Conservation (phyloP, 1,139 yeast genomes). For the Candida smagusa region DNA sequence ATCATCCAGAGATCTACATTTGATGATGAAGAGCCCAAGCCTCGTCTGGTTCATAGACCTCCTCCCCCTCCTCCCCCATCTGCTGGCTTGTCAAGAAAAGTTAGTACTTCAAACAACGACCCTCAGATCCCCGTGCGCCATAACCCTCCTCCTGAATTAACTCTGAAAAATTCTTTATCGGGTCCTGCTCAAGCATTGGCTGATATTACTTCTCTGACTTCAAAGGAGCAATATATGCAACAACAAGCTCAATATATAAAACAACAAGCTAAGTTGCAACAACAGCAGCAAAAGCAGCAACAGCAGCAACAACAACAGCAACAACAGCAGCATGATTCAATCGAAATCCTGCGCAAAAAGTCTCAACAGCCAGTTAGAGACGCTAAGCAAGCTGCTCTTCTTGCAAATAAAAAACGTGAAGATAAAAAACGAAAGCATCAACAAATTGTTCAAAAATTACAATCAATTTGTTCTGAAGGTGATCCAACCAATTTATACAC, state of each 20-base stretch:
- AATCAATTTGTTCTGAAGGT: slow-evolving; percentile 77
- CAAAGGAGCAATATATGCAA: slow-evolving; percentile 14
- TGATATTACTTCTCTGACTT: slow-evolving; percentile 9
- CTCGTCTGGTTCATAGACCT: slow-evolving; percentile 30
- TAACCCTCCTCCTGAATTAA: not conserved
- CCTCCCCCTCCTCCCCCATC: slow-evolving; percentile 23
- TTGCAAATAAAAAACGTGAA: slow-evolving; percentile 70
- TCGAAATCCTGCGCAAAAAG: slow-evolving; percentile 8
- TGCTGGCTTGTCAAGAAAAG: not conserved
- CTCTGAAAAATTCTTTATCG: slow-evolving; percentile 4
- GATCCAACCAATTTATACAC: slow-evolving; percentile 78
- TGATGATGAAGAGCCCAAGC: slow-evolving; percentile 18
- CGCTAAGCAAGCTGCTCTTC: slow-evolving; percentile 54
- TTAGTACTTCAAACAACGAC: not conserved
- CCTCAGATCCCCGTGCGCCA: not conserved
- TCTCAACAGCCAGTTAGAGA: slow-evolving; percentile 45
- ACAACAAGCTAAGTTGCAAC: slow-evolving; percentile 7
- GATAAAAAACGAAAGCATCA: slow-evolving; percentile 66
- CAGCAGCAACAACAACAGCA: slow-evolving; percentile 7
- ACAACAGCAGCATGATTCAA: slow-evolving; percentile 1
- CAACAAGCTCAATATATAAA: slow-evolving; percentile 11
- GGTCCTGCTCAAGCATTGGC: slow-evolving; percentile 16
- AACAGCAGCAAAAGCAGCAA: slow-evolving; percentile 3
- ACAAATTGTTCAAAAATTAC: slow-evolving; percentile 66
- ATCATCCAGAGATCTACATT: slow-evolving; percentile 31